Evolutionary conservation across 1,139 yeast genomes (phyloP).

Genomic region (Nakaseomyces uthaithaninus): DNA sequence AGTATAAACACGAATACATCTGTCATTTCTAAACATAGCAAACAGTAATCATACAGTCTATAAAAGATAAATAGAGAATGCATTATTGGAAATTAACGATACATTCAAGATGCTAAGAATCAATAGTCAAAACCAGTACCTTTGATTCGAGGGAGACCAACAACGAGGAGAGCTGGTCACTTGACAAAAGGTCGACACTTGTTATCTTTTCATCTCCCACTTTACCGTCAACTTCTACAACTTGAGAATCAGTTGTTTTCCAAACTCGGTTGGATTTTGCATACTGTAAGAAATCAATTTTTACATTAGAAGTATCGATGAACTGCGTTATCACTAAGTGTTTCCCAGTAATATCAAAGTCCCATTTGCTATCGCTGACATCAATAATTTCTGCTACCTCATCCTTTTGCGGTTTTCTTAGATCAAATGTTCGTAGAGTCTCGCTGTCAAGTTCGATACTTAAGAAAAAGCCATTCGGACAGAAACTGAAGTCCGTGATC

Average conservation of each 20-base stretch:
- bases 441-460: slow-evolving; percentile 28
- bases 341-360: slow-evolving; percentile 5
- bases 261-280: background rate
- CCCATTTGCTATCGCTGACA: background rate
- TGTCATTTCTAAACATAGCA: too few species aligned
- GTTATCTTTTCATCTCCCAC: too few species aligned
- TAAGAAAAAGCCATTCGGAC: slow-evolving; percentile 67
- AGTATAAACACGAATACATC: too few species aligned
- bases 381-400: background rate
- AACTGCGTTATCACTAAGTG: background rate
- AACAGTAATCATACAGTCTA: too few species aligned
- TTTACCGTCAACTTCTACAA: background rate
- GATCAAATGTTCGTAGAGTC: slow-evolving; percentile 44
- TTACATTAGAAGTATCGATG: background rate
- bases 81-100: too few species aligned
- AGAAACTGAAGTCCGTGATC: slow-evolving; percentile 43
- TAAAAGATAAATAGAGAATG: too few species aligned
- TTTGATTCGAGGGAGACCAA: background rate
- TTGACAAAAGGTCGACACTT: background rate
- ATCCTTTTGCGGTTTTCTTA: slow-evolving; percentile 36
- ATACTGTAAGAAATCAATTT: background rate
- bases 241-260: background rate
- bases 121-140: too few species aligned
- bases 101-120: too few species aligned
- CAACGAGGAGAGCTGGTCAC: background rate